phyloP scores from a whole-genome alignment of 306 rosid genomes.

The Quercus agrifolia region DNA sequence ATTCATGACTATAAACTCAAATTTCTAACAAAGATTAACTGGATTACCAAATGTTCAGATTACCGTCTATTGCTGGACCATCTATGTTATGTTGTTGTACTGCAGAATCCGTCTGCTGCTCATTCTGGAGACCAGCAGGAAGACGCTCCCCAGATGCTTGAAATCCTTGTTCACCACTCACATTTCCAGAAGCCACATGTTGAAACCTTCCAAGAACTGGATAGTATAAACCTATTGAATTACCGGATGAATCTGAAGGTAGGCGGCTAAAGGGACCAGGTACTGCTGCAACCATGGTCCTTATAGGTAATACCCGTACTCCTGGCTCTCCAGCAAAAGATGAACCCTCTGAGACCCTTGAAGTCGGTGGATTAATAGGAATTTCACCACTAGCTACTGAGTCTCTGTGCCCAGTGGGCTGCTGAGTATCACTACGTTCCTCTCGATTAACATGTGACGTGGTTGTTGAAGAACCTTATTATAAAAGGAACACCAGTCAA shows the following conservation, averaged over 20 bases:
- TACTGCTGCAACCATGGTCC: conserved; percentile 84
- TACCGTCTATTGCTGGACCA: conserved; percentile 75
- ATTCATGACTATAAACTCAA: conserved; percentile 15
- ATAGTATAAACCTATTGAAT: conserved; percentile 73
- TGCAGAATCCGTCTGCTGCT: conserved; percentile 34
- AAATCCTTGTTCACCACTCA: conserved; percentile 53
- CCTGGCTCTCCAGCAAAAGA: conserved; percentile 59
- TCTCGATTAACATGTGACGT: conserved; percentile 52
- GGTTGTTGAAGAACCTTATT: conserved; percentile 61
- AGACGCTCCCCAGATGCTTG: conserved; percentile 54
- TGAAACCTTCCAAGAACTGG: conserved; percentile 82
- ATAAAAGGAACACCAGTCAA: conserved; percentile 17
- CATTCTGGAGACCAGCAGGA: conserved; percentile 27
- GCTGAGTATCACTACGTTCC: conserved; percentile 51
- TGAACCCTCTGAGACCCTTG: conserved; percentile 50
- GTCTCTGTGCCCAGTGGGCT: conserved; percentile 59
- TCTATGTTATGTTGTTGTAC: conserved; percentile 46
- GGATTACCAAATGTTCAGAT: conserved; percentile 12
- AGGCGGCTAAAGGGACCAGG: conserved; percentile 62
- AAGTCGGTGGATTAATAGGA: conserved; percentile 50
- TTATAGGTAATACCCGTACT: conserved; percentile 77
- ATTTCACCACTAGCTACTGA: conserved; percentile 41
- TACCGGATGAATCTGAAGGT: conserved; percentile 71
- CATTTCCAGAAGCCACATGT: conserved; percentile 57
- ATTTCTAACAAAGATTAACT: conserved; percentile 13